A percentile compares a stretch with the other conserved stretches of the same genome.
These are phyloP conservation scores for Suillus clintonianus DNA, from an alignment of 768 basidiomycete species.

Conservation along the genomic window DNA sequence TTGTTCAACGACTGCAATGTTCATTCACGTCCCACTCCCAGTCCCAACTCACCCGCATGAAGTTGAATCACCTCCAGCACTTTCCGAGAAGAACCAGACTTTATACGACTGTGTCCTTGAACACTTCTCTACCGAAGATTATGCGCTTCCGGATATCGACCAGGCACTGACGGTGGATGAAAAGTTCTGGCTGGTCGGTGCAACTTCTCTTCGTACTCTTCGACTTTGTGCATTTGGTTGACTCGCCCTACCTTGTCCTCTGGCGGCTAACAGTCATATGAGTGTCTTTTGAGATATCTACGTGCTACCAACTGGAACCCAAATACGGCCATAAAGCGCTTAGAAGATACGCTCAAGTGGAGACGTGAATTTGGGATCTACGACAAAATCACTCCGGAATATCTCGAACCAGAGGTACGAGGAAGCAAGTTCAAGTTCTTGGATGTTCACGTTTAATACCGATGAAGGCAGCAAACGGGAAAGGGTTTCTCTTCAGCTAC, in stretches of 20 bases:
- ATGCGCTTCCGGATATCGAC: constrained; percentile 49
- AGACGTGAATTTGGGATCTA: constrained; percentile 78
- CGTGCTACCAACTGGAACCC: constrained; percentile 78
- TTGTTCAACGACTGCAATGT: background rate
- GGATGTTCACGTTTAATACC: background rate
- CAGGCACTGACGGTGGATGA: constrained; percentile 60
- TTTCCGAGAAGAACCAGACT: constrained; percentile 47
- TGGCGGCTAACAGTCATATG: constrained; percentile 45
- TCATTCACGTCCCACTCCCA: constrained; percentile 22
- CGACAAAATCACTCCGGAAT: constrained; percentile 55
- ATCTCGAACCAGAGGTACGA: constrained; percentile 75
- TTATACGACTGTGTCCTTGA: constrained; percentile 55
- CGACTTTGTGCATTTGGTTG: background rate
- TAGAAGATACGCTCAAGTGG: constrained; percentile 79
- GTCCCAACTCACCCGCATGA: constrained; percentile 26
- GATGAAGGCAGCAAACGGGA: constrained; percentile 73
- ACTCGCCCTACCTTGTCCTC: constrained; percentile 4
- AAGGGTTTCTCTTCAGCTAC: constrained; percentile 75
- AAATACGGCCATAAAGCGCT: constrained; percentile 56
- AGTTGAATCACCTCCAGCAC: constrained; percentile 33
- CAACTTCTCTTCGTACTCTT: background rate
- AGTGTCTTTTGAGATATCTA: constrained; percentile 75
- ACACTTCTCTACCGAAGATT: constrained; percentile 58
- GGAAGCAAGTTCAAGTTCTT: too few relatives aligned
- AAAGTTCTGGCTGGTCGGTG: constrained; percentile 73